A percentile compares a stretch with the other conserved stretches of the same genome.
phyloP scores from a whole-genome alignment of 1,284 basidiomycete genomes.

The Trichosporon sp. region DNA sequence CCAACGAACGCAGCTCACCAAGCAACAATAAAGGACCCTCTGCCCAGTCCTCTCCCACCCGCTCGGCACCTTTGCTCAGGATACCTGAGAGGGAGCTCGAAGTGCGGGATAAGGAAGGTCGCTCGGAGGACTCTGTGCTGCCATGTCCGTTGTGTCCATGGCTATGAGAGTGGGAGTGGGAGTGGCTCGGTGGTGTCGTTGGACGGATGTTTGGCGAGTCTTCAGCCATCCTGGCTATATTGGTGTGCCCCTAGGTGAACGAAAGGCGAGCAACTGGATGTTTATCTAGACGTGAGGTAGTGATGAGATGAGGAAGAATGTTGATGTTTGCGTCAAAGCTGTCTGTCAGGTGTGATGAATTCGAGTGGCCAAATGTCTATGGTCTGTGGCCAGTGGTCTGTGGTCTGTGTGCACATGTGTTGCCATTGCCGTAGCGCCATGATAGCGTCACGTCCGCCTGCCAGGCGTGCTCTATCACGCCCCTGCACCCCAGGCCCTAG shows the following conservation, averaged over 20 bases:
- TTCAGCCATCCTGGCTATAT: not conserved
- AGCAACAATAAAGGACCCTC: slow-evolving; percentile 35
- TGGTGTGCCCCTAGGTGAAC: not conserved
- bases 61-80: slow-evolving; percentile 28
- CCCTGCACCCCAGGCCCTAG: no score
- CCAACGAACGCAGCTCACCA: slow-evolving; percentile 25
- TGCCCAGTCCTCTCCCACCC: slow-evolving; percentile 42
- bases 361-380: no score
- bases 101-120: slow-evolving; percentile 12
- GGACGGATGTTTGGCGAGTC: slow-evolving; percentile 12
- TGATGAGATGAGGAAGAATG: not conserved
- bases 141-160: no score
- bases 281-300: no score
- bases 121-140: not conserved
- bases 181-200: not conserved
- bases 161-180: no score
- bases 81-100: slow-evolving; percentile 28
- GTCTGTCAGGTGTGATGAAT: no score
- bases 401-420: no score
- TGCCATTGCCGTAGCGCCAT: no score
- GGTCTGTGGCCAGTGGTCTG: no score
- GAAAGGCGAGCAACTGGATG: not conserved
- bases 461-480: no score
- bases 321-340: no score
- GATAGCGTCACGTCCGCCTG: no score